Base-by-base conservation (phyloP, 352 stramenopile species). In the Phytophthora cryptogea region DNA sequence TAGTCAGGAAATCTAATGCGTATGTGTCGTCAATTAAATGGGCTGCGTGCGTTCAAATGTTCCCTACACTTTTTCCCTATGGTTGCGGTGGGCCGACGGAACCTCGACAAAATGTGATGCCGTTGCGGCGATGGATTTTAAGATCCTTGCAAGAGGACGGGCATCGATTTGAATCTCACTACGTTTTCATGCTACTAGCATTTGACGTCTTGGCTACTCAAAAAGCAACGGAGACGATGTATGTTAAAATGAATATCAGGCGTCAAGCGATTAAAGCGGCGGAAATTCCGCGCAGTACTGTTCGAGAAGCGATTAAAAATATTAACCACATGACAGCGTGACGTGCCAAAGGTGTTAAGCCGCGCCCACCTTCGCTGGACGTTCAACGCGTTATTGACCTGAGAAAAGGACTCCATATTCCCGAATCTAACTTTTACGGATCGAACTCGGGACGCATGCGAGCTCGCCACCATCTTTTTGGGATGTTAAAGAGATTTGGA, bases 401-500 rank as follows among this genome's bases (percentile, higher is more conserved):
- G 8, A 54, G 53, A 13, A 57, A 58, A 14, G 59, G 66, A 2
- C n/a, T 70, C 0, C 10, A 49, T 0, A 35, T 55, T 6, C 16
- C 48, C 0, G 55, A 70, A 30, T 43, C 49, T 3, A 52, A 45
- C 0, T 65, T 60, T 36, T 67, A 62, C 8, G 66, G 60, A 0
- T 70, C 66, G 0, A 70, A 74, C 35, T 23, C 37, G 5, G 45
- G 43, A 7, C 44, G 55, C 0, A 53, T 59, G 26, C 37, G 47
- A 9, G 66, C 54, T 5, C 55, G 66, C 0, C 44, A 48, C 11
- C 41, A 74, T 36, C 13, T 74, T 74, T 74, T 23, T 51, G 59
- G 0, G 54, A 63, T 4, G 30, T 74, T 5, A 54, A 62, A 14
- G 32, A 47, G 8, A 23, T 64, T 70, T 10, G 60, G 60, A 0